Percentiles rank a stretch among this genome's conserved stretches.
phyloP scores from a whole-genome alignment of 495 filamentous ascomycete species.

The Pseudevernia furfuracea region DNA sequence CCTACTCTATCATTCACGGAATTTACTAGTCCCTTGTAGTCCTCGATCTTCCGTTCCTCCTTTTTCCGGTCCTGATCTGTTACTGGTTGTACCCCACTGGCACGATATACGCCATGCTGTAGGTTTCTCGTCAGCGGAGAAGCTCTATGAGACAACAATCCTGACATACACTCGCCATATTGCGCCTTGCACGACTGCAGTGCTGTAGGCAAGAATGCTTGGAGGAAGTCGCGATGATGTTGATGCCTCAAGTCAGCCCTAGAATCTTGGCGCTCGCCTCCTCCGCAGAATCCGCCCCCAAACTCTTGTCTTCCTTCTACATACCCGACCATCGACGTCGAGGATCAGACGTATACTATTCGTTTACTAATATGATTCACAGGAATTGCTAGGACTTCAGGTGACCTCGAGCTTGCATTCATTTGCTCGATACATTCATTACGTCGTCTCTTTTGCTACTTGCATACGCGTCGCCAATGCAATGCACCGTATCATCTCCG shows the following conservation, averaged over 20 bases:
- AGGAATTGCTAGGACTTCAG: not conserved
- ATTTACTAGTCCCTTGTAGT: conserved; percentile 66
- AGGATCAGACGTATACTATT: not conserved
- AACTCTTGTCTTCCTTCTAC: not conserved
- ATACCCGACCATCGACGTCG: not conserved
- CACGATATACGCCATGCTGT: conserved; percentile 74
- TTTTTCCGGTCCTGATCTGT: conserved; percentile 59
- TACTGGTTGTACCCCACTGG: conserved; percentile 47
- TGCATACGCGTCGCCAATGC: conserved; percentile 1
- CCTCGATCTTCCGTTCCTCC: conserved; percentile 68
- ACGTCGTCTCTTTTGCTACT: conserved; percentile 3
- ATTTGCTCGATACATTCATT: conserved; percentile 17
- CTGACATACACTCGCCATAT: conserved; percentile 10
- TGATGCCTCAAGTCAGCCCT: conserved; percentile 15
- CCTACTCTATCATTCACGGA: conserved; percentile 53
- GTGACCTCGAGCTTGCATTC: not conserved
- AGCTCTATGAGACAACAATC: not conserved
- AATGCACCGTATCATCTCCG: conserved; percentile 17
- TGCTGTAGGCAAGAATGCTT: too few relatives aligned
- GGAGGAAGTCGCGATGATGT: conserved; percentile 7
- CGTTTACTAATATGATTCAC: conserved; percentile 16
- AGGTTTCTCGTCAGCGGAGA: not conserved
- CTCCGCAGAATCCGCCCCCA: not conserved
- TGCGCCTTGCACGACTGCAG: too few relatives aligned
- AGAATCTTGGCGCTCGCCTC: conserved; percentile 8